Base-by-base conservation (phyloP, 2,329 filamentous ascomycete genomes). In the Penicillium glabrum region DNA sequence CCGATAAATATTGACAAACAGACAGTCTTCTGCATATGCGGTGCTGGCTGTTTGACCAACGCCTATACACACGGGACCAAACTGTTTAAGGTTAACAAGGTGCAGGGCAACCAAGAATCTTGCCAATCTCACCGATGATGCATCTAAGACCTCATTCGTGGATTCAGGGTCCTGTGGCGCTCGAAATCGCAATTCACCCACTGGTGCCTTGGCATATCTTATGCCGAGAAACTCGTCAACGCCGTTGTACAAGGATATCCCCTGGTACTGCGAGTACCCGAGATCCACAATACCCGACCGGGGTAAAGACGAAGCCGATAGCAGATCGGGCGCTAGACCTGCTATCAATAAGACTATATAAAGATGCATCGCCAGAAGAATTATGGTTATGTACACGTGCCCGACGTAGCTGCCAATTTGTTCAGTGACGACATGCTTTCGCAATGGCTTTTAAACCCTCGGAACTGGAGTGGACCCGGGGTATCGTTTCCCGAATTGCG, bases 151-250 rank as follows among this genome's bases (percentile, higher is more conserved):
- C 71, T 61, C 10, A 9, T 46, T 29, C 10, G 50, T 61, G 2
- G 29, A 4, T 14, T 57, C 51, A 5, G 88, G 88, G 68, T 89
- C 85, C 61, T 80, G 74, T 0, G 89, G 88, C 9, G 85, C 83
- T 52, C 79, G 75, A 61, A 90, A 92, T 41, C 89, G 79, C 47
- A 89, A 67, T 4, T 83, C 66, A 1, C 83, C 86, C 1, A 88
- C 48, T 0, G 89, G 89, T 3, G 88, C 77, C 2, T 86, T 84
- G 0, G 88, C 89, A 73, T 86, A 93, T 50, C 87, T 82, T 59
- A 93, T 83, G 1, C 88, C 89, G 8, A 90, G 79, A 85, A 87
- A 92, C 69, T 88, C 80, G 3, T 83, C 85, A 45, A 90, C 75
- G 1, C 85, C 86, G 61, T 83, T 83, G 1, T 69, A 59, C 1